Percentiles rank a stretch among this genome's conserved stretches.
Conservation (phyloP, 2,329 filamentous ascomycete species). For the Macrophomina phaseolina region DNA sequence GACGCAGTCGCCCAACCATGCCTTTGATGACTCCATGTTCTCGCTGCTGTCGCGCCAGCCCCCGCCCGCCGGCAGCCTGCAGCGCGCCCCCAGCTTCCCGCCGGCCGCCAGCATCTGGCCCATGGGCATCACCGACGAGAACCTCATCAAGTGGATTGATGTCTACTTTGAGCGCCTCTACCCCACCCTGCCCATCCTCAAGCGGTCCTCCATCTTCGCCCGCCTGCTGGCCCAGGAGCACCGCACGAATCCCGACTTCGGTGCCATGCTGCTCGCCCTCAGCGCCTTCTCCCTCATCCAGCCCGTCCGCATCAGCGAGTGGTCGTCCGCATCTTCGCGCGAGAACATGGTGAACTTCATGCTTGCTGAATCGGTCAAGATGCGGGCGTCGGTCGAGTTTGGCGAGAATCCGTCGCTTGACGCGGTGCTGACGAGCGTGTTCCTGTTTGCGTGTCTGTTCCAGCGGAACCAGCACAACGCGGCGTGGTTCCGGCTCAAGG, state of each 20-base stretch:
- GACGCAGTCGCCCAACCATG: neutral
- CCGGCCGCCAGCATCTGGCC: conserved; percentile 13
- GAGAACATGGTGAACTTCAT: conserved; percentile 48
- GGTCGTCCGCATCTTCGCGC: conserved; percentile 35
- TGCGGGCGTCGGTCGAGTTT: conserved; percentile 50
- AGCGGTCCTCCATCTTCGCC: conserved; percentile 49
- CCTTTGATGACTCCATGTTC: conserved; percentile 17
- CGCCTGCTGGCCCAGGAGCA: conserved; percentile 51
- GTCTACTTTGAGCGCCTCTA: conserved; percentile 53
- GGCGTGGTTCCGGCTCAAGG: conserved; percentile 36
- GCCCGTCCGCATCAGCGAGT: conserved; percentile 52
- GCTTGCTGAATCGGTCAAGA: conserved; percentile 51
- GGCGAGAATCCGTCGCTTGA: conserved; percentile 38
- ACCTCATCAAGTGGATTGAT: conserved; percentile 46
- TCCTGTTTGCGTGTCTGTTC: conserved; percentile 39
- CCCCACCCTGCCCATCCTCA: conserved; percentile 50
- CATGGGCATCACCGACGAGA: conserved; percentile 39
- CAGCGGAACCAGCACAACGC: conserved; percentile 36
- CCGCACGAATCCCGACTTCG: conserved; percentile 50
- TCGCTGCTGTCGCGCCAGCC: neutral
- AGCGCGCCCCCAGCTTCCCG: neutral
- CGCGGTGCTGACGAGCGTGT: conserved; percentile 39
- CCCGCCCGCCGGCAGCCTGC: neutral
- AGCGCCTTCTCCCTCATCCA: conserved; percentile 53
- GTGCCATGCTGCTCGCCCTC: conserved; percentile 50